Conservation (phyloP, 129 eudicot genomes). For the Artemisia annua region DNA sequence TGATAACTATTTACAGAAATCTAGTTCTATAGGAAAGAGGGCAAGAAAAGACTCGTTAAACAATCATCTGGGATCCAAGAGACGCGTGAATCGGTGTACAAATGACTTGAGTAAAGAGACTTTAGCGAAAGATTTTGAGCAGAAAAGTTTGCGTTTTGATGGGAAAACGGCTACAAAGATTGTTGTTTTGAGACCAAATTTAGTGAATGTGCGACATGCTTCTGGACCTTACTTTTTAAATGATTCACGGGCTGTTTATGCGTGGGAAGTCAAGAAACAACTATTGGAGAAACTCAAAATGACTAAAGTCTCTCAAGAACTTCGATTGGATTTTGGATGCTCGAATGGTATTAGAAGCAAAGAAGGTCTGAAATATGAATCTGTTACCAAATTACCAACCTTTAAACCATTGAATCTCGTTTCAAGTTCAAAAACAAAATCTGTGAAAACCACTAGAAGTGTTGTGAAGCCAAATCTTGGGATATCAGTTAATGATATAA, state of each 20-base stretch:
- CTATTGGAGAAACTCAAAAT: conserved; percentile 38
- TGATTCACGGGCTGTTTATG: conserved; percentile 22
- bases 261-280: conserved; percentile 39
- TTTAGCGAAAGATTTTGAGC: not conserved
- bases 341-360: conserved; percentile 24
- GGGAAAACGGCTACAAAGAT: conserved; percentile 15
- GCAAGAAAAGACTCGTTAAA: conserved; percentile 28
- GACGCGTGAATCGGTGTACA: conserved; percentile 17
- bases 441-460: conserved; percentile 19
- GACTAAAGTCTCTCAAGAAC: conserved; percentile 30
- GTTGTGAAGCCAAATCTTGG: conserved; percentile 19
- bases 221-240: conserved; percentile 18
- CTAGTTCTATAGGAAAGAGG: conserved; percentile 52
- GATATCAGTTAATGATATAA: conserved; percentile 3
- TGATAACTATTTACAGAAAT: conserved; percentile 52
- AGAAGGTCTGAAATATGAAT: conserved; percentile 10
- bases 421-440: conserved; percentile 4
- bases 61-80: conserved; percentile 16
- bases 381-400: conserved; percentile 13
- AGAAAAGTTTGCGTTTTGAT: not conserved
- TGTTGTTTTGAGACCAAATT: conserved; percentile 29
- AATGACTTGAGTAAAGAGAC: conserved; percentile 10
- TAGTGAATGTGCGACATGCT: conserved; percentile 13
- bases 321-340: conserved; percentile 22
- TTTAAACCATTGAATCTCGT: conserved; percentile 2